Evolutionary conservation across 139 green algal species (phyloP), one percentile per base, ranked within the genome.

Genomic region (Chlamydomonas eustigma): DNA sequence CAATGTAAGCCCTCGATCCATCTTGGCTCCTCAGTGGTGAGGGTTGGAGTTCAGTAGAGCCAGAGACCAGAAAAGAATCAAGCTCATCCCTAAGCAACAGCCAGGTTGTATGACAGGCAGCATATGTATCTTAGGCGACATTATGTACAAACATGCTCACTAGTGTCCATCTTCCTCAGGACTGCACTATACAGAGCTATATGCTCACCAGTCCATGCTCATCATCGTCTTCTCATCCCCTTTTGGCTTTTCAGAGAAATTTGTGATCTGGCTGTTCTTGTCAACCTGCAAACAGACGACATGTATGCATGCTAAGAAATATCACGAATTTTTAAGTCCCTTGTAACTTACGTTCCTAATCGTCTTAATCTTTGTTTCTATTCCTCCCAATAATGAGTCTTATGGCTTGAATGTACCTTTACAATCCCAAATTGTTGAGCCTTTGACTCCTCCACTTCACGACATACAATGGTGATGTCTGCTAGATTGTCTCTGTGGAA

Each of bases 391-490:
- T 35, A 12, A 73, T 39, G 28, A 22, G 6, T 28, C 18, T 12
- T 35, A 18, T 63, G 44, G 3, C 3, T 37, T 38, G 65, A 4
- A 34, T 37, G 0, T 63, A 84, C 79, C 79, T 84, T 80, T 36
- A 84, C 79, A 31, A 82, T 64, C 3, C 71, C 77, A 52, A 82
- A 72, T 31, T 39, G 34, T 1, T n/a, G 33, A 18, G 77, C 77
- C 51, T 75, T 58, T 12, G 44, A 12, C 44, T 58, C 76, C 24
- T 51, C 76, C 38, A 81, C 76, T 3, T 76, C 52, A 2, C 68
- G 73, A 73, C 80, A 85, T 52, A 82, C 73, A 4, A 85, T 69
- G 66, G 80, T 85, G 12, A 85, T 58, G 68, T 85, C 80, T 12
- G 76, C 68, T 2, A 34, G 24, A 22, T 32, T 68, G 5, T 73